A percentile compares a stretch with the other conserved stretches of the same genome.
These are phyloP conservation scores for Tillandsia leiboldiana DNA, from an alignment of 176 grass and related monocot genomes.

Conservation along the genomic window DNA sequence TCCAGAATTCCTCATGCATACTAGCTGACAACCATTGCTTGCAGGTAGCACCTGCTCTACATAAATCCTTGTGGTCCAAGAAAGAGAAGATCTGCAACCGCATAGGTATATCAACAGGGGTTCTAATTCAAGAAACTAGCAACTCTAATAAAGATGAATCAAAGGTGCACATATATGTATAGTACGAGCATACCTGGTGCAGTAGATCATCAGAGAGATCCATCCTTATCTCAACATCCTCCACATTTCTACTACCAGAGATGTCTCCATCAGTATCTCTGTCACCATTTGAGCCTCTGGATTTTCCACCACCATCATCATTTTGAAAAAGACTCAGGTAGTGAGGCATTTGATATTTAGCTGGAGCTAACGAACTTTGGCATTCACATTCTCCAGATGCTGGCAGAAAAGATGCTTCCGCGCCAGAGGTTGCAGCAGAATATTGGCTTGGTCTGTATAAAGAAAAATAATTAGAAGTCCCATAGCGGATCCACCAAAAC, in stretches of 20 bases:
- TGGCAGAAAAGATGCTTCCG: slow-evolving; percentile 4
- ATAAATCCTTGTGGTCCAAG: slow-evolving; percentile 88
- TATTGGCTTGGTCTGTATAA: slow-evolving; percentile 23
- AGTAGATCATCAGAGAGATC: slow-evolving; percentile 94
- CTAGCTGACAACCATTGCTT: slow-evolving; percentile 77
- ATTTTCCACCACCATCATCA: slow-evolving; percentile 26
- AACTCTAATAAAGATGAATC: slow-evolving; percentile 5
- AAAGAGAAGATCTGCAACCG: slow-evolving; percentile 83
- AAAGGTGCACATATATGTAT: neutral
- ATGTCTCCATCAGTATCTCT: slow-evolving; percentile 25
- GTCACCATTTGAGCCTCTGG: slow-evolving; percentile 12
- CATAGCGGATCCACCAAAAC: neutral
- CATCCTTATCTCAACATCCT: slow-evolving; percentile 69
- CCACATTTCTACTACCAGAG: slow-evolving; percentile 32
- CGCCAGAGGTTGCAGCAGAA: slow-evolving; percentile 7
- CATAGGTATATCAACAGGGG: slow-evolving; percentile 25
- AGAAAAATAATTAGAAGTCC: neutral
- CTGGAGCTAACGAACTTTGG: slow-evolving; percentile 18
- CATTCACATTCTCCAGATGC: slow-evolving; percentile 7
- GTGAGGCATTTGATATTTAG: slow-evolving; percentile 42
- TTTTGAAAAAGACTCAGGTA: slow-evolving; percentile 35
- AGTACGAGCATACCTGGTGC: slow-evolving; percentile 46
- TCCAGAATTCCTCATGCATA: slow-evolving; percentile 83
- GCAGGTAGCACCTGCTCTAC: slow-evolving; percentile 69
- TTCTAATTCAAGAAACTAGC: slow-evolving; percentile 1